These are phyloP conservation scores for Pelargonium cotyledonis DNA, from an alignment of 441 rosid species.

Conservation along the genomic window DNA sequence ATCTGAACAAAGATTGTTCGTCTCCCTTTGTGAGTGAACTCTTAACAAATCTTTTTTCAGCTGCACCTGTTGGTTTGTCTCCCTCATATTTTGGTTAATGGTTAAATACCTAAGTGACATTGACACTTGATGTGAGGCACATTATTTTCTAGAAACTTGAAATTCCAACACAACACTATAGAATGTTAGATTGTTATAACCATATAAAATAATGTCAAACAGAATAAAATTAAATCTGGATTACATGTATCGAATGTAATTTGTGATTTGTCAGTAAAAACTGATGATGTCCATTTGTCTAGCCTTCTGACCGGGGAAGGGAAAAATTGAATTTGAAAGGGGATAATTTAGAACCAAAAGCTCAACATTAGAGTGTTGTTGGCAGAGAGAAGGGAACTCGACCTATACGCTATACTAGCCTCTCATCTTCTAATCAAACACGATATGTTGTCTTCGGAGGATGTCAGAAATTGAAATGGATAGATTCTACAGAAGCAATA, in stretches of 20 bases:
- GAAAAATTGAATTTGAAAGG: background rate
- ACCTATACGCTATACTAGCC: background rate
- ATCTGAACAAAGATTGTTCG: slow-evolving; percentile 61
- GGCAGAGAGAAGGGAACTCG: background rate
- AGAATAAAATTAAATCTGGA: background rate
- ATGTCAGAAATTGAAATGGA: background rate
- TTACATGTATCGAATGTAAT: background rate
- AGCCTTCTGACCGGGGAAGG: background rate
- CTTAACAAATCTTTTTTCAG: slow-evolving; percentile 5
- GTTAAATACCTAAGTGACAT: background rate
- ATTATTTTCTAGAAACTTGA: background rate
- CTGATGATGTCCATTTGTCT: background rate
- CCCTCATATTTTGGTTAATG: slow-evolving; percentile 5
- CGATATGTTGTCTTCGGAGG: background rate
- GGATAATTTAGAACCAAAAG: background rate
- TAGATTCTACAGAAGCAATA: background rate
- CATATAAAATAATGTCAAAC: background rate
- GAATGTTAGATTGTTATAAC: background rate
- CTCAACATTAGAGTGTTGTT: background rate
- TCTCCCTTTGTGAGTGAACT: slow-evolving; percentile 65
- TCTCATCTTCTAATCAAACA: background rate
- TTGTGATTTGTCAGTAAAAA: background rate
- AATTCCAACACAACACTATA: background rate
- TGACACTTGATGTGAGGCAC: background rate
- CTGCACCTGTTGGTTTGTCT: slow-evolving; percentile 8